These are phyloP conservation scores for Exophiala lecanii-corni DNA, from an alignment of 2,329 filamentous ascomycete genomes.

Conservation along the genomic window DNA sequence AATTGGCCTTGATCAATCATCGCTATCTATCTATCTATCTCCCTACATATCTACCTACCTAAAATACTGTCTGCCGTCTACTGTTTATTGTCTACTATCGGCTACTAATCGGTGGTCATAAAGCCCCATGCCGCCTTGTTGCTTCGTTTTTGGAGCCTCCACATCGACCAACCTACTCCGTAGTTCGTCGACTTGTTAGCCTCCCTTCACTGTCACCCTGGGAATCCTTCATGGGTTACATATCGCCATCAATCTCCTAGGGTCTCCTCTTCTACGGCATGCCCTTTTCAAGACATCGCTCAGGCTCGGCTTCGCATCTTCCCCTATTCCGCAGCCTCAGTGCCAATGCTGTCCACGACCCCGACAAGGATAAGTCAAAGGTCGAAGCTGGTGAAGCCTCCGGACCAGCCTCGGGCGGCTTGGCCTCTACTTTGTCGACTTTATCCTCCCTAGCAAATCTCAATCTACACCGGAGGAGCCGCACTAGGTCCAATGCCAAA, in stretches of 20 bases:
- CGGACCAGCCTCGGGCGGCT: not conserved
- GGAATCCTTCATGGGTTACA: too few relatives aligned
- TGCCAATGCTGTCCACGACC: constrained; percentile 10
- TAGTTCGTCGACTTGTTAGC: too few relatives aligned
- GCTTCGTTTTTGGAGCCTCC: too few relatives aligned
- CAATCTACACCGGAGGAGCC: constrained; percentile 1
- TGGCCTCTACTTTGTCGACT: constrained; percentile 3
- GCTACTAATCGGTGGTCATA: too few relatives aligned
- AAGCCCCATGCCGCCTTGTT: too few relatives aligned
- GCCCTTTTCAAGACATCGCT: constrained; percentile 14
- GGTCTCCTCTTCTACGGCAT: constrained; percentile 17
- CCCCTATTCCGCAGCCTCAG: constrained; percentile 21
- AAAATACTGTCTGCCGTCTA: too few relatives aligned
- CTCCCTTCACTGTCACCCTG: too few relatives aligned
- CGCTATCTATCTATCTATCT: too few relatives aligned
- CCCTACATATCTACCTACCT: too few relatives aligned
- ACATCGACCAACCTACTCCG: too few relatives aligned
- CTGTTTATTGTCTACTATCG: too few relatives aligned
- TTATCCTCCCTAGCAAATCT: constrained; percentile 3
- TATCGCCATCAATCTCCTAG: not conserved
- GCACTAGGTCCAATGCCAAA: constrained; percentile 2
- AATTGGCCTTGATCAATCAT: too few relatives aligned
- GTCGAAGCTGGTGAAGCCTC: constrained; percentile 1
- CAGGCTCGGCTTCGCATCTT: constrained; percentile 10
- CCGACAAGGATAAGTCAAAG: constrained; percentile 1